Conservation (phyloP, 2,329 filamentous ascomycete species). For the Myriosclerotinia scirpicola region DNA sequence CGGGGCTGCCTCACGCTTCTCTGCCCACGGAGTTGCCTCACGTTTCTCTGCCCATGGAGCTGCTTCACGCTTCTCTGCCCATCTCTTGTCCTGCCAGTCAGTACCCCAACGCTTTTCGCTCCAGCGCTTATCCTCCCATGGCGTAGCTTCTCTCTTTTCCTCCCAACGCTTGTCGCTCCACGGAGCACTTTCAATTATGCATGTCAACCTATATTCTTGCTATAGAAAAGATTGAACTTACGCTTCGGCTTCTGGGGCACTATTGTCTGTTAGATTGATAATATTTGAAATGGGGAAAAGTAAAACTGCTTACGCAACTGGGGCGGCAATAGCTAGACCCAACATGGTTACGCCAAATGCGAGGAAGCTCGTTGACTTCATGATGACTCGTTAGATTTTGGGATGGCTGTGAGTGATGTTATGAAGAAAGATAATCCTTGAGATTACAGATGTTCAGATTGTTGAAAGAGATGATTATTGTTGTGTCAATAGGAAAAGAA, state of each 20-base stretch:
- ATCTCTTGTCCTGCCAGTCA: too few species aligned
- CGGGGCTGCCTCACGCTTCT: too few species aligned
- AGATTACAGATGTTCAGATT: background rate
- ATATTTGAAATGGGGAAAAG: background rate
- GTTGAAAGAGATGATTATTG: background rate
- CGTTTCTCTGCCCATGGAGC: too few species aligned
- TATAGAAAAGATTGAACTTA: background rate
- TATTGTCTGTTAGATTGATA: constrained; percentile 7
- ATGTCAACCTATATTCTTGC: background rate
- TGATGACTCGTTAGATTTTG: background rate
- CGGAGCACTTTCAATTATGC: background rate
- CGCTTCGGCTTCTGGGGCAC: constrained; percentile 13
- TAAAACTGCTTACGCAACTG: constrained; percentile 2
- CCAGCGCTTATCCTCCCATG: constrained; percentile 14
- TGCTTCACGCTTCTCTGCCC: background rate
- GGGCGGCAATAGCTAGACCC: constrained; percentile 7
- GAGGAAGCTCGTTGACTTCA: constrained; percentile 12
- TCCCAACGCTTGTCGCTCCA: constrained; percentile 10
- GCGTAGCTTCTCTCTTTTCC: background rate
- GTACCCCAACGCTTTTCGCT: too few species aligned
- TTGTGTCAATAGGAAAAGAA: background rate
- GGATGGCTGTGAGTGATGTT: background rate
- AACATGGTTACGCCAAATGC: constrained; percentile 7
- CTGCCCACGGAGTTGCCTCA: too few species aligned
- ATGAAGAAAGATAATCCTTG: background rate